These are phyloP conservation scores for Hansenula sp. DNA, from an alignment of 1,139 yeast species.

Conservation along the genomic window DNA sequence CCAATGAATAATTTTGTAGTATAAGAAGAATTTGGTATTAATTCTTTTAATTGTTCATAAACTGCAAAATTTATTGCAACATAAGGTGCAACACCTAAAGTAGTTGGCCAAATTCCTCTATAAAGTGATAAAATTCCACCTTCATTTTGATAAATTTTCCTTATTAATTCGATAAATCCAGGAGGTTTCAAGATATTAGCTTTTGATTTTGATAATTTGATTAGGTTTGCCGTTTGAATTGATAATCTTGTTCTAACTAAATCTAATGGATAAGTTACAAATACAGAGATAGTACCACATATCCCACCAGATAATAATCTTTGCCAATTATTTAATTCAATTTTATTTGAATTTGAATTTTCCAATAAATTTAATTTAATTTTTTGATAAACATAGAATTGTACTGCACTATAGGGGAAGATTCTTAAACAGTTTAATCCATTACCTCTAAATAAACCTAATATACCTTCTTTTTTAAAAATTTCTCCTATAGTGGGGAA, in stretches of 20 bases:
- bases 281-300: slow-evolving; percentile 80
- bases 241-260: slow-evolving; percentile 86
- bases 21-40: slow-evolving; percentile 35
- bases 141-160: slow-evolving; percentile 62
- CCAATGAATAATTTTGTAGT: slow-evolving; percentile 70
- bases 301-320: slow-evolving; percentile 73
- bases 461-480: slow-evolving; percentile 87
- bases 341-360: slow-evolving; percentile 28
- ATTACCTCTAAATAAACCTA: slow-evolving; percentile 88
- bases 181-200: slow-evolving; percentile 48
- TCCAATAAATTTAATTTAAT: slow-evolving; percentile 49
- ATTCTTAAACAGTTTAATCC: slow-evolving; percentile 85
- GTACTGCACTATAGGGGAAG: slow-evolving; percentile 93
- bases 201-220: slow-evolving; percentile 44
- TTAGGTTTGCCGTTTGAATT: slow-evolving; percentile 79
- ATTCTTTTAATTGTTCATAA: slow-evolving; percentile 75
- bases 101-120: slow-evolving; percentile 84
- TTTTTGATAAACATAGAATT: slow-evolving; percentile 80
- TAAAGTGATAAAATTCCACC: slow-evolving; percentile 81
- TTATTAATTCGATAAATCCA: slow-evolving; percentile 58
- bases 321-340: slow-evolving; percentile 46
- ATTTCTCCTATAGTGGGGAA: slow-evolving; percentile 71
- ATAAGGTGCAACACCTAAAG: slow-evolving; percentile 93
- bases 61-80: slow-evolving; percentile 91
- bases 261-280: slow-evolving; percentile 89